Evolutionary conservation across 108 stramenopile genomes (phyloP).

Genomic region (Epipyxis sp.): DNA sequence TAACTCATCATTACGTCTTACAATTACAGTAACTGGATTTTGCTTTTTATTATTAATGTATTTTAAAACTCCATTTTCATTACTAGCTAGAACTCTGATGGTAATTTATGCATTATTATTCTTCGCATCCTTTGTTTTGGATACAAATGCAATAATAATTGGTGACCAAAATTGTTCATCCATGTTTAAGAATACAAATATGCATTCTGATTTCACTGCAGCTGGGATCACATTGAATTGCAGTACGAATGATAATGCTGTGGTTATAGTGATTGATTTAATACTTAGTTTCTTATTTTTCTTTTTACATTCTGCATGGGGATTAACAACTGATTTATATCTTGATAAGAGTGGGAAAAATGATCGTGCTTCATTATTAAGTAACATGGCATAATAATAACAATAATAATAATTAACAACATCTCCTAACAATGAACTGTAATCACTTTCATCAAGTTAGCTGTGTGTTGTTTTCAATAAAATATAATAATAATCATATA

Average conservation of each 20-base stretch:
- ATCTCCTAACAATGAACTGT: too few relatives aligned
- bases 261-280: neutral
- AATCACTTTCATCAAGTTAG: too few relatives aligned
- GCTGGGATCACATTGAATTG: neutral
- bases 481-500: too few relatives aligned
- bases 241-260: neutral
- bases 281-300: neutral
- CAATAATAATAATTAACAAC: too few relatives aligned
- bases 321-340: neutral
- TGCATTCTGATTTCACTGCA: neutral
- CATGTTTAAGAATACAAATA: neutral
- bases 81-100: neutral
- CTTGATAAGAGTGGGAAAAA: neutral
- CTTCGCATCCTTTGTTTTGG: slow-evolving; percentile 14
- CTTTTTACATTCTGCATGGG: slow-evolving; percentile 7
- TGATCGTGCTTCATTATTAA: too few relatives aligned
- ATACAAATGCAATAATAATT: neutral
- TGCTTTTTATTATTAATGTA: neutral
- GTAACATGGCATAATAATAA: too few relatives aligned
- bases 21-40: too few relatives aligned
- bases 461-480: too few relatives aligned
- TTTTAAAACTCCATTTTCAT: slow-evolving; percentile 8
- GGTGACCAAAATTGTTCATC: neutral
- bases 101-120: slow-evolving; percentile 12
- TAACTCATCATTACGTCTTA: neutral